Percentiles rank a stretch among this genome's conserved stretches.
Conservation (phyloP, 495 filamentous ascomycete genomes). For the Tuber melanosporum region DNA sequence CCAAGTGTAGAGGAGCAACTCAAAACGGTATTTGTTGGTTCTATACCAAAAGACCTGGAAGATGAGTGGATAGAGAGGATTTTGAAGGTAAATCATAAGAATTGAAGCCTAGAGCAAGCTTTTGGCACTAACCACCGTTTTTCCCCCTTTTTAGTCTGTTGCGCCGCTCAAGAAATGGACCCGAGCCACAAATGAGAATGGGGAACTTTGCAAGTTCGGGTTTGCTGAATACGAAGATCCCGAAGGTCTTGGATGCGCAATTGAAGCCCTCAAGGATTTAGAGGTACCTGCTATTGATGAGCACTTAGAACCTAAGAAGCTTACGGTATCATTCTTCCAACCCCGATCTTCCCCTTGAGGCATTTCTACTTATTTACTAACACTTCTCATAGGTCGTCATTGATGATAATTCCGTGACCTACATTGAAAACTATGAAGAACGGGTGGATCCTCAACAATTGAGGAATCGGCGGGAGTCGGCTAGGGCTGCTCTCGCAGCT, state of each 20-base stretch:
- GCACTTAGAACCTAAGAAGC: slow-evolving; percentile 26
- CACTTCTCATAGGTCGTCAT: slow-evolving; percentile 64
- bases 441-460: slow-evolving; percentile 60
- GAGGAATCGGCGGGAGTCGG: slow-evolving; percentile 59
- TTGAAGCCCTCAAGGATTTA: slow-evolving; percentile 78
- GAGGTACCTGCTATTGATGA: slow-evolving; percentile 61
- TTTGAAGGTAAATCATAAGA: slow-evolving; percentile 46
- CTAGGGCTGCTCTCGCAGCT: slow-evolving; percentile 55
- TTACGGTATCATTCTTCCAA: slow-evolving; percentile 23
- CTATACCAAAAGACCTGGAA: slow-evolving; percentile 68
- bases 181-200: slow-evolving; percentile 69
- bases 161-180: slow-evolving; percentile 81
- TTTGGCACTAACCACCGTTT: background rate
- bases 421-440: slow-evolving; percentile 71
- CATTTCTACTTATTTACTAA: background rate
- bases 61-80: slow-evolving; percentile 81
- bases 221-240: slow-evolving; percentile 96
- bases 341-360: too few relatives aligned
- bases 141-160: slow-evolving; percentile 47
- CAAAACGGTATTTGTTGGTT: slow-evolving; percentile 82
- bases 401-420: slow-evolving; percentile 72
- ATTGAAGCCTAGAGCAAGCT: background rate
- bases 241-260: slow-evolving; percentile 77
- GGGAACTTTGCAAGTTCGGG: slow-evolving; percentile 81
- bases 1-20: slow-evolving; percentile 86